Evolutionary conservation across 108 stramenopile species (phyloP), one percentile per base, ranked within the genome.

Genomic region (Cyclotella sp.): DNA sequence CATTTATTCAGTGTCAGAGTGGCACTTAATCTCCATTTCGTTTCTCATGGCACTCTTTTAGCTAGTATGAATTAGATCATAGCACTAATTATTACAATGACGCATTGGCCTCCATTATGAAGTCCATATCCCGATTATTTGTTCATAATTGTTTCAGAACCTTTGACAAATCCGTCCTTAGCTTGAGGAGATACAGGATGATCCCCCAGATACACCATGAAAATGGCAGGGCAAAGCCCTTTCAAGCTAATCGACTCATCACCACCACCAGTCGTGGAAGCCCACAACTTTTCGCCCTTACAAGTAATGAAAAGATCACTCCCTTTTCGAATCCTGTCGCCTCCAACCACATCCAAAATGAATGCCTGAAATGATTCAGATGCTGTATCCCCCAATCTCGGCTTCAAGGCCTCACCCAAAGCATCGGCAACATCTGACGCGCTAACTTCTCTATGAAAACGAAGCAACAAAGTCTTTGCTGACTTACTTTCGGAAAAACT

Each of bases 261-360:
- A 1, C 47, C 61, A 9, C 51, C 66, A 26, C 62, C 76, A 40
- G 60, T 54, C n/a, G 68, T 51, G 14, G 76, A 70, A 15, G 62
- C 76, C 52, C 22, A 55, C 44, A 77, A 63, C 63, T 65, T 70
- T 54, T 70, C 69, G 16, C 69, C 76, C 22, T 77, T 77, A 51
- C 76, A 77, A 10, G 76, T 77, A 54, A 77, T 77, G 51, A 42
- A 77, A 47, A 77, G 41, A 63, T 70, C 60, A 16, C 68, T 60
- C 43, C 69, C 76, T 39, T 70, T 63, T 40, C 44, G 24, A 29
- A 77, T 39, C 53, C 24, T 43, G 3, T 63, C 69, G 9, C 63
- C 51, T 26, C 47, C 39, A 26, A 70, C 62, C 39, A 70, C 64
- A 62, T 70, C 62, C 24, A 77, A 28, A 70, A 77, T 70, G 15